Conservation (phyloP, 2,329 filamentous ascomycete genomes). For the Penicillium decumbens region DNA sequence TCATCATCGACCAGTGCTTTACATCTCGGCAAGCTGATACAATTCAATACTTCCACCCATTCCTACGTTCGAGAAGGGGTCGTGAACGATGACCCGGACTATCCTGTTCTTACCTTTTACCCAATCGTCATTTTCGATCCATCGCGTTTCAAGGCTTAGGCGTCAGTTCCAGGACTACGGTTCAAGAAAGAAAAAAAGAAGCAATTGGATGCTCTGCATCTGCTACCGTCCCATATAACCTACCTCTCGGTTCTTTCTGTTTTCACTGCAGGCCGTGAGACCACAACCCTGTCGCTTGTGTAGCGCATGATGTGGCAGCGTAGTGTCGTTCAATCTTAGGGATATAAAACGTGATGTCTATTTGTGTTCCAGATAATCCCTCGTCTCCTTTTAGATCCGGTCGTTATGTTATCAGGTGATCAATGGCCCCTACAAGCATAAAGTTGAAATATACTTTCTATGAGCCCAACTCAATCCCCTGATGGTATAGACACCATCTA, state of each 20-base stretch:
- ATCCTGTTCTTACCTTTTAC: not conserved
- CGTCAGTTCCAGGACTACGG: not conserved
- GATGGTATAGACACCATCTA: not conserved
- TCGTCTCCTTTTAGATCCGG: not conserved
- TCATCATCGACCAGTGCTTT: conserved; percentile 28
- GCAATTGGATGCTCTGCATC: not conserved
- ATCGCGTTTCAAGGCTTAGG: not conserved
- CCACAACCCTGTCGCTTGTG: not conserved
- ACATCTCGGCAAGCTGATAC: conserved; percentile 37
- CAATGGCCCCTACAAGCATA: not conserved
- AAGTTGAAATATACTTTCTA: not conserved
- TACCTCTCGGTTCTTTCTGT: not conserved
- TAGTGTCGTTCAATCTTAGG: not conserved
- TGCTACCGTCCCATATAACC: not conserved
- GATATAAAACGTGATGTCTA: not conserved
- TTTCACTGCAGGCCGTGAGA: not conserved
- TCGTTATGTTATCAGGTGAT: not conserved
- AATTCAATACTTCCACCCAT: not conserved
- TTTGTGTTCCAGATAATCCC: not conserved
- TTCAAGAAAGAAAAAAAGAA: not conserved
- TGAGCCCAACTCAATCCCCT: not conserved
- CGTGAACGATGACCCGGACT: not conserved
- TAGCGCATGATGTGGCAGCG: not conserved
- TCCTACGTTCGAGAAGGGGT: not conserved
- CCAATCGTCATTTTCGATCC: not conserved